Evolutionary conservation across 2,329 filamentous ascomycete species (phyloP), one percentile per base, ranked within the genome.

Genomic region (Lasiodiplodia sp.): DNA sequence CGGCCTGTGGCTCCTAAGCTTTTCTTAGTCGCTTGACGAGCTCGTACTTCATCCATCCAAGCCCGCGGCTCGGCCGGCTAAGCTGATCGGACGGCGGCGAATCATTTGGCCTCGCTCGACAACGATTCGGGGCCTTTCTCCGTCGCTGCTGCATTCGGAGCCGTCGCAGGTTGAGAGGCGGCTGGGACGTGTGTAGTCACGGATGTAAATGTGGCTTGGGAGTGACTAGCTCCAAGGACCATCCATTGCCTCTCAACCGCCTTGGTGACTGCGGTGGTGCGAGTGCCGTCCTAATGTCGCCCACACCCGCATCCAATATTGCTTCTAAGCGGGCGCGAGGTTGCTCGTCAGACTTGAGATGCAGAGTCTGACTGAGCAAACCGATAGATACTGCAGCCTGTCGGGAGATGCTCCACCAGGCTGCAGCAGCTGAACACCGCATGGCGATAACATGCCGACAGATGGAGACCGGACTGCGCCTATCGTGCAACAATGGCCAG

Each of bases 261-360:
- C n/a, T 34, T 34, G 8, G 31, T 34, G 31, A 34, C 31, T 34
- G 7, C 31, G 44, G 60, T 53, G 28, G 60, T 64, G 47, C 60
- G 60, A 40, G 28, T 64, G 40, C 18, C 51, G 60, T 34, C 21
- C 28, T 10, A 11, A 25, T 37, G 18, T 37, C 40, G 40, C 58
- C 58, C 57, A 52, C 21, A 4, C 23, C 37, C 23, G 28, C 60
- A 44, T 28, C 28, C 31, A 64, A 64, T 64, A 64, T 64, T 64
- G 60, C 18, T 25, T 52, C 31, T 18, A 23, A 47, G 56, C 31
- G 21, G 56, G 12, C 10, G 21, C 56, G 56, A 31, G 31, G 40
- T 40, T 64, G 60, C 60, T 64, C 60, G 60, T 64, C 60, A 64
- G 47, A 64, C 60, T 64, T 12, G 60, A 64, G n/a, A 64, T 28